Evolutionary conservation across 345 rosid species (phyloP).

Genomic region (Nephelium lappaceum): DNA sequence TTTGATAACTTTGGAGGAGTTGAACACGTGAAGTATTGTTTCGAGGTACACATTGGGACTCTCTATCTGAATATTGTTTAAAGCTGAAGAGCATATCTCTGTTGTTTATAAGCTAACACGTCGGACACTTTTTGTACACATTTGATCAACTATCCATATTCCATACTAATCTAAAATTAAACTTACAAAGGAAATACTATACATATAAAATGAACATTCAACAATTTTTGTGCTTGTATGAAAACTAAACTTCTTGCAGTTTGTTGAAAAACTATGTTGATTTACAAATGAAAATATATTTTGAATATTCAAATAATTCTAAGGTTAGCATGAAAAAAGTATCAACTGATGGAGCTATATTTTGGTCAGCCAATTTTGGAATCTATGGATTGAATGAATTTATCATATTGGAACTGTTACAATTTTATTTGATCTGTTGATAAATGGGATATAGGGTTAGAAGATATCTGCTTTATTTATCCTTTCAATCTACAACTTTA

Average conservation of each 20-base stretch:
- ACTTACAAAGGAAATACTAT: background rate
- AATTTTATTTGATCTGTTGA: background rate
- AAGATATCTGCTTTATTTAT: background rate
- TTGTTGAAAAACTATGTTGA: background rate
- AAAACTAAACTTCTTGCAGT: background rate
- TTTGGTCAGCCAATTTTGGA: background rate
- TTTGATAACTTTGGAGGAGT: conserved; percentile 70
- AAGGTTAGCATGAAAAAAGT: background rate
- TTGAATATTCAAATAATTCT: background rate
- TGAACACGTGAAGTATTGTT: conserved; percentile 87
- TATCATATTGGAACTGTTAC: background rate
- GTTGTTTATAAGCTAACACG: conserved; percentile 7
- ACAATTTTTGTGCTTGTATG: conserved; percentile 6
- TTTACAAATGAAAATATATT: conserved; percentile 4
- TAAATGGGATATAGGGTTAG: background rate
- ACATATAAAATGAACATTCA: conserved; percentile 2
- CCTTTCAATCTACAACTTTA: background rate
- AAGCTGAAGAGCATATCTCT: conserved; percentile 11
- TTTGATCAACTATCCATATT: background rate
- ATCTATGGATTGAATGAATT: background rate
- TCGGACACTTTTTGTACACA: conserved; percentile 2
- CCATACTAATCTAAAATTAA: background rate
- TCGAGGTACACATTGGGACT: conserved; percentile 59
- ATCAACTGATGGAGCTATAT: conserved; percentile 1
- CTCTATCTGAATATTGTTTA: conserved; percentile 1